Base-by-base conservation (phyloP, 345 rosid species). In the Noccaea bulbosa region DNA sequence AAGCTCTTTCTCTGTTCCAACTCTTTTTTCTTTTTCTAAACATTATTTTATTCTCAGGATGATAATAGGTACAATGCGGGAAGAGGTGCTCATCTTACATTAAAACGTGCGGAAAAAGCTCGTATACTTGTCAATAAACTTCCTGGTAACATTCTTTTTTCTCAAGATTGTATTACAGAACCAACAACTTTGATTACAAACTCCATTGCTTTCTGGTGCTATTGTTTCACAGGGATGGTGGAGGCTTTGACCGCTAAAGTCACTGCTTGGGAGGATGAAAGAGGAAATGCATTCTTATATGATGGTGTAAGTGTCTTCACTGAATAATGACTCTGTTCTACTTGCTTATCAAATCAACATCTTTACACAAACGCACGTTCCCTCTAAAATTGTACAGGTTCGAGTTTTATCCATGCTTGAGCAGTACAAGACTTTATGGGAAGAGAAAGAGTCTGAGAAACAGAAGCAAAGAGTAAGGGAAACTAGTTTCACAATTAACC, bases 21-120 rank as follows among this genome's bases (percentile, higher is more conserved):
- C 56, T 56, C 22, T 20, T 20, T 20, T 49, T 60, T 49, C 47
- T 9, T 49, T 39, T 5, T 38, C 43, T 37, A 59, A 55, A 33
- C 57, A 62, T 53, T 72, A 49, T 63, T 59, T 41, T 30, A 38
- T 50, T 78, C 9, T 37, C 73, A 88, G 92, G 90, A 88, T 81
- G 86, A 83, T 39, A 88, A 88, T 46, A 84, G 97, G 14, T 90
- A 86, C 69, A 81, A 83, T 75, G 88, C 92, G 63, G 93, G 92
- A 80, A 80, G 87, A 75, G 93, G 92, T 48, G 81, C 88, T 14
- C 96, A 90, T 76, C 87, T 90, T 33, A 70, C 75, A 50, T 47
- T 90, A 74, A 88, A 85, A 59, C 88, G 89, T 69, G 94, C 97
- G 0, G 97, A 90, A 81, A 90, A 78, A 73, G 92, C 94, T 32